phyloP scores from a whole-genome alignment of 495 filamentous ascomycete species.

The Aspergillus coremiiformis region DNA sequence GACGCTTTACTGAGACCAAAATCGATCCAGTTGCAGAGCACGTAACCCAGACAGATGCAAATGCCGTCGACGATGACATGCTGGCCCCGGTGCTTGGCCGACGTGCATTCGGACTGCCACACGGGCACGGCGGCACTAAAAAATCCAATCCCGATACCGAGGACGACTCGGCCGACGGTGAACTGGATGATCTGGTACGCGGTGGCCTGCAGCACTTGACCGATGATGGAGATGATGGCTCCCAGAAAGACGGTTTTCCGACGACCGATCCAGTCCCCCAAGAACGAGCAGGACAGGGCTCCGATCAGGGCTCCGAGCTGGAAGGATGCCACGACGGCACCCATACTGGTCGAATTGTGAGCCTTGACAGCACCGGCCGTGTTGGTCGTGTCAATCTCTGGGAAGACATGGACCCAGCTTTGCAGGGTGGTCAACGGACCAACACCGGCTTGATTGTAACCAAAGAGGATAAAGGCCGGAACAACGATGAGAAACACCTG shows the following conservation, averaged over 20 bases:
- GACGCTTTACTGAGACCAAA: conserved; percentile 41
- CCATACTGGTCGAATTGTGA: conserved; percentile 28
- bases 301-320: conserved; percentile 39
- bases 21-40: conserved; percentile 60
- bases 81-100: conserved; percentile 33
- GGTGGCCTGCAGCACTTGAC: conserved; percentile 42
- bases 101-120: conserved; percentile 35
- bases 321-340: conserved; percentile 36
- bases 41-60: conserved; percentile 52
- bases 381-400: conserved; percentile 29
- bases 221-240: conserved; percentile 41
- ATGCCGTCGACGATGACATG: conserved; percentile 42
- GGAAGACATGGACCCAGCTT: conserved; percentile 24
- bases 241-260: conserved; percentile 49
- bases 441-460: conserved; percentile 29
- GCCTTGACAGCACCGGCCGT: conserved; percentile 17
- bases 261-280: conserved; percentile 45
- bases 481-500: conserved; percentile 31
- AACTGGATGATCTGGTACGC: conserved; percentile 34
- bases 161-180: conserved; percentile 41
- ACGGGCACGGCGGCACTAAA: conserved; percentile 53
- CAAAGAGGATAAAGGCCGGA: conserved; percentile 31
- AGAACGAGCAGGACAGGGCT: conserved; percentile 28
- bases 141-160: conserved; percentile 53
- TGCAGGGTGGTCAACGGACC: conserved; percentile 23